Evolutionary conservation across 306 rosid species (phyloP).

Genomic region (Prosopis cineraria): DNA sequence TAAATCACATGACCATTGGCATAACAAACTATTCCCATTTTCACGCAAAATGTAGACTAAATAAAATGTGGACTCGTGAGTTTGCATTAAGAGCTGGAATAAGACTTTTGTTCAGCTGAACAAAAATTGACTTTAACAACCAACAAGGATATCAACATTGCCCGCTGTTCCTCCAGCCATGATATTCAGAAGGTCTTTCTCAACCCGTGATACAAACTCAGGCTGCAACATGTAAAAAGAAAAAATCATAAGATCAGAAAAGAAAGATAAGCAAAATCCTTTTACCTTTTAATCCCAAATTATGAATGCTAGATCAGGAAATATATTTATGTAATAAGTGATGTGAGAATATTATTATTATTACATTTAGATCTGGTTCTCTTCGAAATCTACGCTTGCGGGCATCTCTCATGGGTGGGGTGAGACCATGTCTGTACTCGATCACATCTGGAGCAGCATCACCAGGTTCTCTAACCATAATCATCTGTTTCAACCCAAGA

Average conservation of each 20-base stretch:
- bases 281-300: constrained; percentile 2
- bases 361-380: constrained; percentile 93
- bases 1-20: not conserved
- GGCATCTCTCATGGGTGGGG: constrained; percentile 98
- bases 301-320: not conserved
- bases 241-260: constrained; percentile 7
- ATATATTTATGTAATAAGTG: not conserved
- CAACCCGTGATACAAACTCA: constrained; percentile 91
- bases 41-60: not conserved
- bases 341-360: not conserved
- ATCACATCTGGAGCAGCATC: constrained; percentile 66
- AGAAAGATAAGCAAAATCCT: not conserved
- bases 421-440: constrained; percentile 89
- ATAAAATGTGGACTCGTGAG: not conserved
- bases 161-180: constrained; percentile 78
- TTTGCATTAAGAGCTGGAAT: constrained; percentile 1
- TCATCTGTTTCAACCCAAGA: constrained; percentile 52
- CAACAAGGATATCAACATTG: constrained; percentile 74
- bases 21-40: not conserved
- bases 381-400: constrained; percentile 90
- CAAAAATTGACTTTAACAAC: not conserved
- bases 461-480: constrained; percentile 64
- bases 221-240: constrained; percentile 65
- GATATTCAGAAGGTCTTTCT: constrained; percentile 88
- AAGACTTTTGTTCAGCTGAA: constrained; percentile 4